These are phyloP conservation scores for Stereocaulon alpinum DNA, from an alignment of 495 filamentous ascomycete species.

Conservation along the genomic window DNA sequence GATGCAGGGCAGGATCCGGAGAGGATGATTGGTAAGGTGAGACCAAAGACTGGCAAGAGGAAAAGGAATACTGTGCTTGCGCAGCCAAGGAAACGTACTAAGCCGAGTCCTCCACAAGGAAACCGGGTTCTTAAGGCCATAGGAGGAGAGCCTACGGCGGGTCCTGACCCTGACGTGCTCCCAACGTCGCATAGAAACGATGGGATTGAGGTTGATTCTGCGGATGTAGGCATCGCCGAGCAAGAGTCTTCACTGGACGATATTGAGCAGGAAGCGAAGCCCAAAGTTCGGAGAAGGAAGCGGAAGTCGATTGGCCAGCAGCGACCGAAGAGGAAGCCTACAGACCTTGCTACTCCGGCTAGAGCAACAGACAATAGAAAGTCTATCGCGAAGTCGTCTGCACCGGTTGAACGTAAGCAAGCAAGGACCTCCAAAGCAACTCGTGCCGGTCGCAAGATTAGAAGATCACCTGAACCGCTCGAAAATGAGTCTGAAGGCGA, in stretches of 20 bases:
- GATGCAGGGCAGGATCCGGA: not conserved
- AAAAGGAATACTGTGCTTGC: not conserved
- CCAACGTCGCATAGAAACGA: not conserved
- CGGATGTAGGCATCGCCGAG: not conserved
- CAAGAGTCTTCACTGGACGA: not conserved
- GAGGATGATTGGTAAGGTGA: not conserved
- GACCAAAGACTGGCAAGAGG: not conserved
- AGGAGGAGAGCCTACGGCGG: not conserved
- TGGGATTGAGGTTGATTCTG: not conserved
- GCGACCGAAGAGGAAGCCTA: constrained; percentile 5
- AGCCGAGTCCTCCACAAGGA: not conserved
- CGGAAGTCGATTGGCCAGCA: constrained; percentile 22
- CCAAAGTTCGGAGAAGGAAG: constrained; percentile 11
- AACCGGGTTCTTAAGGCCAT: not conserved
- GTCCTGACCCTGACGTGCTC: not conserved
- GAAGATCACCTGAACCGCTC: not conserved
- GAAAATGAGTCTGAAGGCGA: not conserved
- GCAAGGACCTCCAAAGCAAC: not conserved
- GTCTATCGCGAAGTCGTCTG: not conserved
- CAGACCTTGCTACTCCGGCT: not conserved
- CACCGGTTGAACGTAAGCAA: not conserved
- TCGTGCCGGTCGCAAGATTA: not conserved
- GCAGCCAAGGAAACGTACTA: constrained; percentile 8
- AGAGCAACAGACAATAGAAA: not conserved
- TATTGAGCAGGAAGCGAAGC: not conserved